Evolutionary conservation across 2,329 filamentous ascomycete species (phyloP), one percentile per base, ranked within the genome.

Genomic region (Neofusicoccum sp.): DNA sequence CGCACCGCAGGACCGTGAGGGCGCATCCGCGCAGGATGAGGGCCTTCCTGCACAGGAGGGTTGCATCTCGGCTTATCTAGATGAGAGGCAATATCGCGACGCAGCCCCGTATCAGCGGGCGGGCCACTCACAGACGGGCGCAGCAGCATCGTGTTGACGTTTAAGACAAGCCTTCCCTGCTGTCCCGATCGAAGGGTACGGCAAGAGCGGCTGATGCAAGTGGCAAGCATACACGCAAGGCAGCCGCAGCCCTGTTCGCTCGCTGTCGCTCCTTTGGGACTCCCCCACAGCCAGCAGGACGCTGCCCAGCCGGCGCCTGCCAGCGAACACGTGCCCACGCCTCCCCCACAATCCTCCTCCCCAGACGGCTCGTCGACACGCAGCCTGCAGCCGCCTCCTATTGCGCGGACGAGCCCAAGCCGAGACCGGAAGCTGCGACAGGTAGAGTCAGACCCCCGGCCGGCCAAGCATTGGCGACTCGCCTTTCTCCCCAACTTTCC

Each of bases 401-500:
- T 30, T 36, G 20, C 24, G 36, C 49, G 49, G 36, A 53, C 34
- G 24, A 14, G 36, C 51, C 12, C 24, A 24, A n/a, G 51, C 51
- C 51, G 43, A 56, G 51, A 24, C 5, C 31, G 38, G 26, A 16
- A 6, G 6, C 51, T 56, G 51, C 51, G 36, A 56, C 51, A 56
- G 3, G 3, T 16, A 56, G 51, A 56, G 51, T 56, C 51, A 43
- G 12, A 12, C 41, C 28, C 51, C 51, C 36, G 5, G 36, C 24
- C 51, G 3, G 36, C 51, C 51, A 56, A 56, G 51, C 51, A 56
- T 56, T 41, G 36, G 36, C 36, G 24, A 11, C 51, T 43, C 34
- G 41, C 30, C 26, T 40, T n/a, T 20, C 20, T 41, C 36, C 49
- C 36, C 26, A 41, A 41, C 48, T 40, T n/a, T 28, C 14, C 24